These are phyloP conservation scores for Trichosporon ovoides DNA, from an alignment of 1,284 basidiomycete species.

Conservation along the genomic window DNA sequence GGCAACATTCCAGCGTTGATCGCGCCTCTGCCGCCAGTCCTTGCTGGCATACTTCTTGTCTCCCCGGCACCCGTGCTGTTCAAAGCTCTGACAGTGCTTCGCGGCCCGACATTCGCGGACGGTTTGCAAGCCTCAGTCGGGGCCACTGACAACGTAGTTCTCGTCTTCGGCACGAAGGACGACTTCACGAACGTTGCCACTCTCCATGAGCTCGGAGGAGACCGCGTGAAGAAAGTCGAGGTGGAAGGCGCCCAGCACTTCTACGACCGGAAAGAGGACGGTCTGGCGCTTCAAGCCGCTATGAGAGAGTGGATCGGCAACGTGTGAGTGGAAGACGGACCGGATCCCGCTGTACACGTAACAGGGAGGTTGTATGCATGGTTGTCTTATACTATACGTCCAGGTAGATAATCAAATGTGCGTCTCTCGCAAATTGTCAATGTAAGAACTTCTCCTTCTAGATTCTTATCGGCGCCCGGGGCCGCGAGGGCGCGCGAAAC, in stretches of 20 bases:
- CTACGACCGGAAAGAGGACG: slow-evolving; percentile 25
- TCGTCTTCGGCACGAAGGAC: slow-evolving; percentile 32
- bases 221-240: slow-evolving; percentile 18
- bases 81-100: slow-evolving; percentile 26
- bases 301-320: slow-evolving; percentile 27
- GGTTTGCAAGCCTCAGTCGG: slow-evolving; percentile 14
- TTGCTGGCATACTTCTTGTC: slow-evolving; percentile 26
- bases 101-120: slow-evolving; percentile 24
- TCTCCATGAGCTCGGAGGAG: slow-evolving; percentile 20
- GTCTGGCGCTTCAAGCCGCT: slow-evolving; percentile 16
- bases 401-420: background rate
- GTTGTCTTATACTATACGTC: no score
- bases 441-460: no score
- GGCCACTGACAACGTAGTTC: slow-evolving; percentile 11
- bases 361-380: no score
- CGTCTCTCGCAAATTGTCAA: no score
- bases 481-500: slow-evolving; percentile 42
- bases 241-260: slow-evolving; percentile 39
- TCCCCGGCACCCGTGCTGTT: slow-evolving; percentile 38
- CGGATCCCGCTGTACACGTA: no score
- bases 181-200: slow-evolving; percentile 31
- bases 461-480: slow-evolving; percentile 35
- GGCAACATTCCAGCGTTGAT: slow-evolving; percentile 28
- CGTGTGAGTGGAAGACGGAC: no score
- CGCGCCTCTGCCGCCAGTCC: slow-evolving; percentile 15